A percentile compares a stretch with the other conserved stretches of the same genome.
Conservation (phyloP, 1,284 basidiomycete genomes). For the Cyathus olla region DNA sequence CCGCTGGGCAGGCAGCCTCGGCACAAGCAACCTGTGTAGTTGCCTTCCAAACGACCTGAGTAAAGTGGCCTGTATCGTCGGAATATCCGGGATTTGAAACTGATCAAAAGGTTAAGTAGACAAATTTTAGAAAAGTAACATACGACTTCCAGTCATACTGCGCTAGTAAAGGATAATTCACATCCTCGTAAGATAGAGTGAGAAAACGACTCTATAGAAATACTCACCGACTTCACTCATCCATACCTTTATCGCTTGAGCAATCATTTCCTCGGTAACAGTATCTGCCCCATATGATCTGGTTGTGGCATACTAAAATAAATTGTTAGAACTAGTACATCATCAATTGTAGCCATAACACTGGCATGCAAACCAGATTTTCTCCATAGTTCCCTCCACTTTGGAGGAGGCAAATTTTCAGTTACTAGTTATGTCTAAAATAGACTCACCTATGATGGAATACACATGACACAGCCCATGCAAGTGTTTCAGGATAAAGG, state of each 20-base stretch:
- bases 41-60: conserved; percentile 32
- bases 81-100: conserved; percentile 19
- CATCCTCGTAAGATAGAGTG: not conserved
- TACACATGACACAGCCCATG: conserved; percentile 17
- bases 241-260: conserved; percentile 13
- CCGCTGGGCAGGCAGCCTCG: conserved; percentile 18
- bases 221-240: conserved; percentile 23
- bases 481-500: conserved; percentile 12
- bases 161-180: conserved; percentile 1
- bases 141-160: conserved; percentile 10
- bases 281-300: conserved; percentile 17
- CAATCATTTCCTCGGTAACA: conserved; percentile 12
- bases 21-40: conserved; percentile 30
- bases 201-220: not conserved
- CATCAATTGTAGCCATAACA: no score
- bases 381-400: conserved; percentile 16
- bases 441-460: conserved; percentile 18
- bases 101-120: not conserved
- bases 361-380: conserved; percentile 15
- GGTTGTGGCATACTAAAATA: not conserved
- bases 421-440: not conserved
- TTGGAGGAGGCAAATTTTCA: not conserved
- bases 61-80: conserved; percentile 18
- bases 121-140: not conserved
- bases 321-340: not conserved